These are phyloP conservation scores for Wilcoxina mikolae DNA, from an alignment of 495 filamentous ascomycete species.

Conservation along the genomic window DNA sequence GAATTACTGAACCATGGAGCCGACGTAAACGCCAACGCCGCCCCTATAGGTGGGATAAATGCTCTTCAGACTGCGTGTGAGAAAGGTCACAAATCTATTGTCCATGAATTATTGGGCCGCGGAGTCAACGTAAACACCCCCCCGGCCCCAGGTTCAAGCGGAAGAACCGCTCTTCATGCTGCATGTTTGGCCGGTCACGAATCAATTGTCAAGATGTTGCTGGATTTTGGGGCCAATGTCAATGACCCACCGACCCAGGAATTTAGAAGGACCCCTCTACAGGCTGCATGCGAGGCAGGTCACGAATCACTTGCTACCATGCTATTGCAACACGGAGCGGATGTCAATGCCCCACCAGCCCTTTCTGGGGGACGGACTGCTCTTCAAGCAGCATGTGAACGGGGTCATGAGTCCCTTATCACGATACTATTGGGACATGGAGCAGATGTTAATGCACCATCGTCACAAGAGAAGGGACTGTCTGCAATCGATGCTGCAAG, in stretches of 20 bases:
- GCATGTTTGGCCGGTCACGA: neutral
- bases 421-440: neutral
- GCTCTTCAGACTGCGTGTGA: neutral
- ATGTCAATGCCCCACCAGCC: neutral
- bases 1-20: neutral
- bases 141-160: neutral
- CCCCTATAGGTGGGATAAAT: neutral
- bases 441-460: neutral
- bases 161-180: neutral
- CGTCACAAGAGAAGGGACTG: too few species aligned
- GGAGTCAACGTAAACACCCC: neutral
- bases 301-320: neutral
- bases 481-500: too few species aligned
- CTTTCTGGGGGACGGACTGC: neutral
- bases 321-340: neutral
- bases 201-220: neutral
- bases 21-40: neutral
- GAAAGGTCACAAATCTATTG: neutral
- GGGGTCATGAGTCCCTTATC: neutral
- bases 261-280: neutral
- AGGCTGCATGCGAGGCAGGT: neutral
- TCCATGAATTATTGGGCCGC: neutral
- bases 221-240: neutral
- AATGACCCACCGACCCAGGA: neutral
- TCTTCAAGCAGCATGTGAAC: neutral